Conservation (phyloP, 176 grass and related monocot species). For the Aegilops umbellulata region DNA sequence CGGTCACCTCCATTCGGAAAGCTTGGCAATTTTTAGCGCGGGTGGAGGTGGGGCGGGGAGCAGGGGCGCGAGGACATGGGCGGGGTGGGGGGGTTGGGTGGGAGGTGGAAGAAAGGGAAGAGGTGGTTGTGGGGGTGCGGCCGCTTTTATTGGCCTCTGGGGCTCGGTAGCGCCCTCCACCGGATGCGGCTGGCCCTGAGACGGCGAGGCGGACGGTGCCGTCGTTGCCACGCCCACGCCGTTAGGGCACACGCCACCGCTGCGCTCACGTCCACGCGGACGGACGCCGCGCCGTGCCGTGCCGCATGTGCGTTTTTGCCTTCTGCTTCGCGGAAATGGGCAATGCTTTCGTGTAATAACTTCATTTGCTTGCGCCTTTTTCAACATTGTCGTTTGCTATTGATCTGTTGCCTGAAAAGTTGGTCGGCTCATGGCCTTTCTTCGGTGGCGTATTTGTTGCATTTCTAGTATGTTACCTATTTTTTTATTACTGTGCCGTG, state of each 20-base stretch:
- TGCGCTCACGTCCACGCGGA: not conserved
- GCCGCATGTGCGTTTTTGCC: not conserved
- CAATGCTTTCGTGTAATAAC: no score
- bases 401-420: not conserved
- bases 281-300: not conserved
- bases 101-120: conserved; percentile 21
- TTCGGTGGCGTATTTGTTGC: no score
- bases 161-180: conserved; percentile 50
- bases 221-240: conserved; percentile 29
- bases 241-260: conserved; percentile 28
- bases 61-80: conserved; percentile 21
- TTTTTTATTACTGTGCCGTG: no score
- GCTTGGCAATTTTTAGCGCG: not conserved
- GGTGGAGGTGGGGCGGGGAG: not conserved
- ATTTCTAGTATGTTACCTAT: no score
- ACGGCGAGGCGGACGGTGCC: conserved; percentile 23
- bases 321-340: not conserved
- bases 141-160: conserved; percentile 48
- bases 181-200: conserved; percentile 36
- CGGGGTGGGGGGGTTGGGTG: not conserved
- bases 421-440: not conserved
- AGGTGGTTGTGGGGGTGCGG: not conserved
- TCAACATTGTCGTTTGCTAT: not conserved
- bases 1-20: conserved; percentile 17
- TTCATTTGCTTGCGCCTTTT: no score